Conservation (phyloP, 768 basidiomycete species). For the Trametes gibbosa region DNA sequence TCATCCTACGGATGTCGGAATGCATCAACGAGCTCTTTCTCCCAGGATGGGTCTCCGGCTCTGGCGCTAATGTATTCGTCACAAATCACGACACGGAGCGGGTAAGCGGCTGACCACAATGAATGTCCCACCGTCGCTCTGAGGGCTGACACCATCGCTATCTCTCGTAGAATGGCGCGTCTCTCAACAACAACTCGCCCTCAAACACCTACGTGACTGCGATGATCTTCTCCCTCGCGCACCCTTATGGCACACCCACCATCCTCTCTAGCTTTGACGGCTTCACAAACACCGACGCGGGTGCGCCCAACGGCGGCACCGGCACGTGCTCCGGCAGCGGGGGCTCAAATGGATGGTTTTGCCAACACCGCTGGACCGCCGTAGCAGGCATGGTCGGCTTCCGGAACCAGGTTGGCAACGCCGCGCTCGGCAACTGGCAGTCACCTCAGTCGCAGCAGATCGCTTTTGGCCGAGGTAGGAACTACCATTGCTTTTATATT, state of each 20-base stretch:
- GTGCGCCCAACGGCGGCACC: slow-evolving; percentile 57
- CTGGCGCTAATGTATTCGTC: slow-evolving; percentile 60
- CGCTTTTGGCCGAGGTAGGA: slow-evolving; percentile 63
- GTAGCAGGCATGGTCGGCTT: slow-evolving; percentile 62
- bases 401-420: slow-evolving; percentile 53
- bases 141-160: background rate
- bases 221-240: slow-evolving; percentile 61
- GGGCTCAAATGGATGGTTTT: slow-evolving; percentile 61
- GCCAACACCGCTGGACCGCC: slow-evolving; percentile 61
- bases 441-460: slow-evolving; percentile 57
- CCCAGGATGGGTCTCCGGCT: slow-evolving; percentile 58
- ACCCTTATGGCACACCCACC: slow-evolving; percentile 65
- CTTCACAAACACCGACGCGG: slow-evolving; percentile 49
- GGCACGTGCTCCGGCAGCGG: slow-evolving; percentile 51
- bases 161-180: slow-evolving; percentile 41
- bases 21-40: background rate
- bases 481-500: too few species aligned
- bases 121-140: background rate
- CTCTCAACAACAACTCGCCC: slow-evolving; percentile 57
- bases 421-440: slow-evolving; percentile 54
- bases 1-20: background rate
- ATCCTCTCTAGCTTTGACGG: slow-evolving; percentile 56
- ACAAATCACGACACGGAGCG: slow-evolving; percentile 72
- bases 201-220: slow-evolving; percentile 64
- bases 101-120: slow-evolving; percentile 23